Base-by-base conservation (phyloP, 805 yeast species). In the Candida hungchunana region DNA sequence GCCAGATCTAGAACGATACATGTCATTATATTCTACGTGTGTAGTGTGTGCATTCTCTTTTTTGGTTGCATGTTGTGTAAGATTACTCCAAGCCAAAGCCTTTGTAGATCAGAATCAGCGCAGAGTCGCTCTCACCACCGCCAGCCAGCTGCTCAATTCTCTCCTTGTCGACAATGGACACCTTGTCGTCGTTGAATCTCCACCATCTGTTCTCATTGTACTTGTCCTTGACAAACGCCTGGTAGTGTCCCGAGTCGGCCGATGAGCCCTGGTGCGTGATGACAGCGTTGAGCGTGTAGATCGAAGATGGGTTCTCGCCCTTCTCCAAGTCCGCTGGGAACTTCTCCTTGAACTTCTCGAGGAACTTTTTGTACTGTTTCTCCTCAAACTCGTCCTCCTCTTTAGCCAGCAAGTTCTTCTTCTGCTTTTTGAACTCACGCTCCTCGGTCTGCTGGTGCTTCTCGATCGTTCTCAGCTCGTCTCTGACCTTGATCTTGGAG, bases 211-310 rank as follows among this genome's bases (percentile, higher is more conserved):
- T 79, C 21, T 84, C 89, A 53, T 81, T 87, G 14, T 61, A 62
- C 22, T 69, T 75, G 59, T 89, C 93, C 51, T 75, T 79, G 12
- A 83, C 80, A 63, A 85, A 93, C 19, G 90, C 79, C 63, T 89
- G 97, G 62, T 93, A 93, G 62, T 93, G 99, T 13, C 99, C 99
- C 19, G 96, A 82, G 59, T 93, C 97, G 0, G 97, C 96, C 29
- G 89, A 79, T 7, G 96, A 79, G 32, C 99, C 99, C 55, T 82
- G 83, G 63, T 93, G 99, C 1, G 97, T 87, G 41, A 93, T 77
- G 17, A 93, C 75, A 2, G 95, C 87, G 25, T 69, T 66, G 46
- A 93, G 73, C 46, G 87, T 88, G 56, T 93, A 93, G 25, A 93
- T 75, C 1, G 93, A 86, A 1, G 94, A 79, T 6, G 95, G 90